phyloP scores from a whole-genome alignment of 2,329 filamentous ascomycete genomes.

The Hypoxylon sp. region DNA sequence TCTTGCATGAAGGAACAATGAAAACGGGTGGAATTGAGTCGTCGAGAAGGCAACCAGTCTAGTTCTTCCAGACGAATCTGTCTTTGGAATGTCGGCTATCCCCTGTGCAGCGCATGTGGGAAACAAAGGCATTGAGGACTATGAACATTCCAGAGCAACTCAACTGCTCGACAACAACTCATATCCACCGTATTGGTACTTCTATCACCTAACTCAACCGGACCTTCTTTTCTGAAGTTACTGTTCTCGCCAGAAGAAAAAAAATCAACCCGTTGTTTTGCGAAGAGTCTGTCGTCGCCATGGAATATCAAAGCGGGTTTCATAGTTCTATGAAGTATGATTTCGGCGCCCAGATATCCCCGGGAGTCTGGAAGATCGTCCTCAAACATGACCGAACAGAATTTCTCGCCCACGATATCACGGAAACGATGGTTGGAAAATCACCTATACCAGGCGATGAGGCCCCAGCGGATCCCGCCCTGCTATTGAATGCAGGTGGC shows the following conservation, averaged over 20 bases:
- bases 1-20: slow-evolving; percentile 19
- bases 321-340: slow-evolving; percentile 39
- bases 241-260: too few species aligned
- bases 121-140: slow-evolving; percentile 42
- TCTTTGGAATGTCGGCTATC: slow-evolving; percentile 36
- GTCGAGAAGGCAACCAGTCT: slow-evolving; percentile 7
- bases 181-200: too few species aligned
- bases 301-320: slow-evolving; percentile 28
- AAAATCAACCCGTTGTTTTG: too few species aligned
- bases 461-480: slow-evolving; percentile 7
- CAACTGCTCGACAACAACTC: slow-evolving; percentile 3
- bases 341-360: slow-evolving; percentile 40
- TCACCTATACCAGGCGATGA: slow-evolving; percentile 7
- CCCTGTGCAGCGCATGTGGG: slow-evolving; percentile 14
- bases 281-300: slow-evolving; percentile 6
- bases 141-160: slow-evolving; percentile 28
- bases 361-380: slow-evolving; percentile 43
- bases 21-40: slow-evolving; percentile 6
- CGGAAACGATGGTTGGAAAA: slow-evolving; percentile 30
- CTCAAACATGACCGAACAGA: slow-evolving; percentile 40
- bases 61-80: slow-evolving; percentile 34
- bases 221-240: neutral
- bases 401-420: slow-evolving; percentile 45
- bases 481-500: slow-evolving; percentile 32
- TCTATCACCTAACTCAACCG: neutral